Evolutionary conservation across 305 asterid species (phyloP), one percentile per base, ranked within the genome.

Genomic region (Fraxinus sp.): DNA sequence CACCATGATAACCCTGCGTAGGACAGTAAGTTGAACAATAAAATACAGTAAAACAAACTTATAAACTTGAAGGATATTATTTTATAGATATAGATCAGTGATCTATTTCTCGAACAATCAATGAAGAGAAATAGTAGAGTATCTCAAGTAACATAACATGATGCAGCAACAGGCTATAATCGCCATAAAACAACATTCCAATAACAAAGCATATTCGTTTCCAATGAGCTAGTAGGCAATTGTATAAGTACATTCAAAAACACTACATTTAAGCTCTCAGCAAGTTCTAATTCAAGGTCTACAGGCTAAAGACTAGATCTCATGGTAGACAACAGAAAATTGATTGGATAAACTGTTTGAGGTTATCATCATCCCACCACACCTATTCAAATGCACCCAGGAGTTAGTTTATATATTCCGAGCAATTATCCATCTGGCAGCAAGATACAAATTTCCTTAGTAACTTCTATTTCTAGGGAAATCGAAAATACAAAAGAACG

Each of bases 1-100:
- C 99, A 83, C 98, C 99, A 85, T 96, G 99, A 90, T 94, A 93
- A 83, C 98, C 99, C 99, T 96, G 91, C 59, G 82, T 43, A 74
- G 76, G 68, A 81, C 80, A 82, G 74, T 43, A 73, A 37, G 30
- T 77, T 39, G 24, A 85, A 80, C 83, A 62, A 46, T 73, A 46
- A 77, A 76, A 68, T 77, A 81, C 73, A 76, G 28, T 41, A 81
- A 78, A 71, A 5, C 75, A 55, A 83, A 76, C 80, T 39, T 84
- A 73, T 9, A 39, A 46, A 46, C 62, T 74, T 10, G 72, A 62
- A 84, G 59, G 30, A 77, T 37, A 68, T 30, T 33, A 55, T 77
- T 46, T 33, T 35, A 41, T 52, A 71, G 66, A 39, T 11, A 24
- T 1, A 68, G 7, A 52, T 41, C 39, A 66, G 70, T 6, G 46